These are phyloP conservation scores for Xerophyta viscosa DNA, from an alignment of 106 monocot genomes.

Conservation along the genomic window DNA sequence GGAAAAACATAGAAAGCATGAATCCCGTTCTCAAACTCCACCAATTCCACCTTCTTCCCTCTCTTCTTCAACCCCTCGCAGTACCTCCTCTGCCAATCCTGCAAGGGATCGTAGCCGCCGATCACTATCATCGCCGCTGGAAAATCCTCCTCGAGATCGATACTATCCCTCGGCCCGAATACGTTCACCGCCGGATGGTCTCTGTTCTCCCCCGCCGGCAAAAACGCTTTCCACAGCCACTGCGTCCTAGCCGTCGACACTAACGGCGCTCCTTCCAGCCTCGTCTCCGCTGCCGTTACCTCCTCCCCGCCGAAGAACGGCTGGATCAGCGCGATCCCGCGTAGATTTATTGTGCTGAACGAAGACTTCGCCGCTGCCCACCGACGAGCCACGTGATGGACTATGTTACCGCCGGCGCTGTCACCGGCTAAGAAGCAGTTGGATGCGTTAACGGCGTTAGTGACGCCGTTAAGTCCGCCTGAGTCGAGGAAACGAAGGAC, in stretches of 20 bases:
- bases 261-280: constrained; percentile 9
- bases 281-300: constrained; percentile 20
- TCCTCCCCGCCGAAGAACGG: constrained; percentile 35
- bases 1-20: constrained; percentile 27
- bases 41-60: constrained; percentile 14
- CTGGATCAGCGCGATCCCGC: constrained; percentile 13
- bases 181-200: constrained; percentile 25
- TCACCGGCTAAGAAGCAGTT: constrained; percentile 25
- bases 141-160: neutral
- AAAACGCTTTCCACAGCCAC: constrained; percentile 36
- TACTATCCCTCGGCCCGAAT: constrained; percentile 3
- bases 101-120: constrained; percentile 27
- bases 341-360: neutral
- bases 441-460: constrained; percentile 9
- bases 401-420: constrained; percentile 44
- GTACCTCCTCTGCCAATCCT: constrained; percentile 37
- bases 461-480: neutral
- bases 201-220: constrained; percentile 23
- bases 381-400: constrained; percentile 20
- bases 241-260: constrained; percentile 10
- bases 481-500: constrained; percentile 26
- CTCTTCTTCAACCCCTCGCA: constrained; percentile 9
- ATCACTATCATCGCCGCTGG: constrained; percentile 18
- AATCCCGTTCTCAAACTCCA: constrained; percentile 12
- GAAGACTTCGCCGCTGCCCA: neutral